Conservation (phyloP, 2,329 filamentous ascomycete species). For the Didymella segeticola region DNA sequence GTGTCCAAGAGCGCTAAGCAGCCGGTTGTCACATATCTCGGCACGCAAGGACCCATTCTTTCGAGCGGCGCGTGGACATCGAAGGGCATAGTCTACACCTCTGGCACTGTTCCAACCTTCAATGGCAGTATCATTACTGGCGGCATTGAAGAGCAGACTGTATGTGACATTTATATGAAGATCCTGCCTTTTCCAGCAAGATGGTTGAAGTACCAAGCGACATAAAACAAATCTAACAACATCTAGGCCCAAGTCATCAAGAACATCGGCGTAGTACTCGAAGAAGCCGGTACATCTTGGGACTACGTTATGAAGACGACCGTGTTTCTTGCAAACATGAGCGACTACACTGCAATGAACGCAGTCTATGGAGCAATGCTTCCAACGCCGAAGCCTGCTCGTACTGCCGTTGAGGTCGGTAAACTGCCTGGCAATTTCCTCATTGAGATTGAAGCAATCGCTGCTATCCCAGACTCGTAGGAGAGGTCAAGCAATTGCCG, state of each 20-base stretch:
- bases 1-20: conserved; percentile 32
- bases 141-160: conserved; percentile 37
- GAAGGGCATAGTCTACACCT: conserved; percentile 42
- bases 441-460: conserved; percentile 44
- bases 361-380: conserved; percentile 41
- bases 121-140: conserved; percentile 37
- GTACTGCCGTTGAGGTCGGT: conserved; percentile 41
- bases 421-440: conserved; percentile 42
- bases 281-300: conserved; percentile 43
- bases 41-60: conserved; percentile 39
- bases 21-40: conserved; percentile 41
- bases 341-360: conserved; percentile 44
- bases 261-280: conserved; percentile 39
- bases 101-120: conserved; percentile 38
- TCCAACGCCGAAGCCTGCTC: conserved; percentile 38
- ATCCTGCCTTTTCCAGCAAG: no score
- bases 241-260: conserved; percentile 43
- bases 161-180: conserved; percentile 7
- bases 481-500: not conserved
- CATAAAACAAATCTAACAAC: not conserved
- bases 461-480: conserved; percentile 35
- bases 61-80: conserved; percentile 40
- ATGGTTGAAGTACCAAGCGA: no score
- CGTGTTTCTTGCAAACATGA: conserved; percentile 43
- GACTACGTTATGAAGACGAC: conserved; percentile 45